Conservation (phyloP, 495 filamentous ascomycete species). For the Neurospora pannonica region DNA sequence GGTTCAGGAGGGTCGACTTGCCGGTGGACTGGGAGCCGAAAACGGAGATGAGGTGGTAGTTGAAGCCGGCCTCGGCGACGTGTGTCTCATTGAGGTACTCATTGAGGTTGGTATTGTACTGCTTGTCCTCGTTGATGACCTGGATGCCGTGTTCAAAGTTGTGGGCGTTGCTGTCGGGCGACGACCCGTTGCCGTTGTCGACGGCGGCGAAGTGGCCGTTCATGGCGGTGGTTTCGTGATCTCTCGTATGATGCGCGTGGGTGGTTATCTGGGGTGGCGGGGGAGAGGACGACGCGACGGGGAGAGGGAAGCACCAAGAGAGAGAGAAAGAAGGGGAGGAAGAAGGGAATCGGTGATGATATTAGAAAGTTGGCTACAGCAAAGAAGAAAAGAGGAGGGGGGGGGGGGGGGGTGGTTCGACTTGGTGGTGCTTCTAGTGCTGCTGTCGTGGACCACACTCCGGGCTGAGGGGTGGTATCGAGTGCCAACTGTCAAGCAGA, state of each 20-base stretch:
- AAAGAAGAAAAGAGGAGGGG: not conserved
- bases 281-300: not conserved
- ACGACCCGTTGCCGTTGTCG: slow-evolving; percentile 41
- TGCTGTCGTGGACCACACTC: not conserved
- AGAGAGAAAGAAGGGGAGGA: not conserved
- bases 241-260: not conserved
- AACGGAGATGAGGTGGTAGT: slow-evolving; percentile 97
- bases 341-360: not conserved
- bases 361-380: not conserved
- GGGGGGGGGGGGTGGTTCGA: not conserved
- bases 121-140: slow-evolving; percentile 90
- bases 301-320: not conserved
- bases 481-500: not conserved
- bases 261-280: not conserved
- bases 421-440: not conserved
- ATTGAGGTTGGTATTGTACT: slow-evolving; percentile 79
- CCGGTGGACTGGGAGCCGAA: slow-evolving; percentile 98
- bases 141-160: slow-evolving; percentile 90
- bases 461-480: not conserved
- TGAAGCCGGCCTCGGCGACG: slow-evolving; percentile 83
- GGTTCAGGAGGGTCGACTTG: slow-evolving; percentile 93
- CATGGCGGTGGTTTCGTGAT: slow-evolving; percentile 31
- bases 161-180: slow-evolving; percentile 39
- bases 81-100: slow-evolving; percentile 71
- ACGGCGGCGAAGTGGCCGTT: slow-evolving; percentile 85